Percentiles rank a stretch among this genome's conserved stretches.
Conservation (phyloP, 306 rosid species). For the Sophora flavescens region DNA sequence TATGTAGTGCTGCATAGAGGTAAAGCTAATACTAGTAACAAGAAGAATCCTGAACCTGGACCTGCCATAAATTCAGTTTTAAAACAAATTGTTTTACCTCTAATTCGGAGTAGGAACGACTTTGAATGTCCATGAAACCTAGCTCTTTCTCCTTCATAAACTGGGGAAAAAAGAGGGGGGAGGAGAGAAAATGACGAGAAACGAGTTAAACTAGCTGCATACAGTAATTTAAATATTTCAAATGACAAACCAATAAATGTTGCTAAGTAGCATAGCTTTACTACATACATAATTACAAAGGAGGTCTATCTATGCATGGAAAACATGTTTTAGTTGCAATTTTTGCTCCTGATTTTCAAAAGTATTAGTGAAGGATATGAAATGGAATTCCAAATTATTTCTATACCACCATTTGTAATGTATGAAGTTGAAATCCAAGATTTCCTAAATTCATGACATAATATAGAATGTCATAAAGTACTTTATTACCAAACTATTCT, state of each 20-base stretch:
- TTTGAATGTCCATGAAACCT: constrained; percentile 43
- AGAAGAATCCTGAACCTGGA: not conserved
- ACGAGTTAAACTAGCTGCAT: not conserved
- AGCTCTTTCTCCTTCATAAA: constrained; percentile 44
- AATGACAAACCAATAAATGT: not conserved
- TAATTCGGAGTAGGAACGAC: constrained; percentile 46
- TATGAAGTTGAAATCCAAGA: not conserved
- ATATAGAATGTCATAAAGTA: constrained; percentile 7
- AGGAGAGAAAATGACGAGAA: not conserved
- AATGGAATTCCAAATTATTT: constrained; percentile 17
- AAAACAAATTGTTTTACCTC: constrained; percentile 51
- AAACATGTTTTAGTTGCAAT: constrained; percentile 12
- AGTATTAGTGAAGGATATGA: constrained; percentile 6
- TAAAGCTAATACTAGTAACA: constrained; percentile 3
- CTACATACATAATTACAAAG: not conserved
- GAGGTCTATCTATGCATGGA: not conserved
- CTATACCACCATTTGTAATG: constrained; percentile 17
- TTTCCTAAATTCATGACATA: constrained; percentile 15
- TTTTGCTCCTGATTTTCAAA: constrained; percentile 21
- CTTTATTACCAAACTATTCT: constrained; percentile 2
- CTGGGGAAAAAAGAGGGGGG: constrained; percentile 40
- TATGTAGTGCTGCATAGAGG: not conserved
- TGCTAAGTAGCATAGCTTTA: constrained; percentile 24
- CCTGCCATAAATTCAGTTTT: not conserved
- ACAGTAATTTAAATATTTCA: not conserved